Conservation (phyloP, 306 rosid genomes). For the Cyclanthera cordifolia region DNA sequence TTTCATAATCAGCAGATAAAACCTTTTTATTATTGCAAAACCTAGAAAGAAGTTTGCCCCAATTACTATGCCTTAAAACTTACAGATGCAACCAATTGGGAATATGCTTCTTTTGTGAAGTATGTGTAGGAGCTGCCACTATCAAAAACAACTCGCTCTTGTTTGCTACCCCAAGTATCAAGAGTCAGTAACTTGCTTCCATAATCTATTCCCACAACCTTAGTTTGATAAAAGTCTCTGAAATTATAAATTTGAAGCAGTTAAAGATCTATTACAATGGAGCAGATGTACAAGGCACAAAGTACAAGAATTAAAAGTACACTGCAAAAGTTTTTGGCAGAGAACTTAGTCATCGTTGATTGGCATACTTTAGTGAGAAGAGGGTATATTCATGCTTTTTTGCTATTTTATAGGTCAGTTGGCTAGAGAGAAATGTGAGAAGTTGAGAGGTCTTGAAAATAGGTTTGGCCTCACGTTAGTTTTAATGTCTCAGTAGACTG, state of each 20-base stretch:
- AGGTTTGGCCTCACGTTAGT: neutral
- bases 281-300: neutral
- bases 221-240: slow-evolving; percentile 56
- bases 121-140: slow-evolving; percentile 80
- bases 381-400: neutral
- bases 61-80: slow-evolving; percentile 18
- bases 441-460: neutral
- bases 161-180: slow-evolving; percentile 28
- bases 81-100: slow-evolving; percentile 52
- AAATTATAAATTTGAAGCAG: neutral
- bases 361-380: neutral
- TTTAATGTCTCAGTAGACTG: neutral
- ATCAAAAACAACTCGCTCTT: slow-evolving; percentile 46
- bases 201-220: slow-evolving; percentile 38
- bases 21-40: neutral
- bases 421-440: neutral
- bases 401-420: neutral
- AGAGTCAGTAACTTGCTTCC: slow-evolving; percentile 39
- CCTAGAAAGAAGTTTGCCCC: neutral
- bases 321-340: neutral
- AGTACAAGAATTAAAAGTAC: neutral
- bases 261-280: neutral
- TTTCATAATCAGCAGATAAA: neutral
- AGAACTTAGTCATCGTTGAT: neutral
- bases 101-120: slow-evolving; percentile 49